Evolutionary conservation across 83 land plant species (phyloP).

Genomic region (Diphasiastrum complanatum): DNA sequence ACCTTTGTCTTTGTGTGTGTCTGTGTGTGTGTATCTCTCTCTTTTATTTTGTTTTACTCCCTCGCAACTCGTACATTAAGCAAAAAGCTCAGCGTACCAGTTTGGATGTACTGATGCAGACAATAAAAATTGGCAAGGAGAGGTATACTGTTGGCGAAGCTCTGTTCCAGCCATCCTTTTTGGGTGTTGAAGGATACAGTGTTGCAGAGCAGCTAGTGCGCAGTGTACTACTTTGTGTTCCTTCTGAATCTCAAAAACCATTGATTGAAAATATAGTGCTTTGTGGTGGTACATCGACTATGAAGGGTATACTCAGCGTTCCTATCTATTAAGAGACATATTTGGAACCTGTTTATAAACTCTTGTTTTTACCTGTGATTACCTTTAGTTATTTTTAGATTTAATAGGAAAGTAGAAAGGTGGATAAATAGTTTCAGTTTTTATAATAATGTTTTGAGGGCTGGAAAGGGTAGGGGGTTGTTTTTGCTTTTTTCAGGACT

Average conservation of each 20-base stretch:
- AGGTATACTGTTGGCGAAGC: constrained; percentile 88
- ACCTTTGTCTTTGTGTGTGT: too few relatives aligned
- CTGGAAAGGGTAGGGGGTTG: too few relatives aligned
- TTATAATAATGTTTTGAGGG: too few relatives aligned
- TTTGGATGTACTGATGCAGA: constrained; percentile 28
- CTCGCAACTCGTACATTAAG: neutral
- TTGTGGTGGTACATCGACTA: constrained; percentile 80
- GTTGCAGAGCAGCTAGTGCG: constrained; percentile 88
- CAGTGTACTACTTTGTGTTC: constrained; percentile 57
- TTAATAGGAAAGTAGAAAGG: too few relatives aligned
- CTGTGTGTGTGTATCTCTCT: neutral
- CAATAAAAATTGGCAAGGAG: constrained; percentile 75
- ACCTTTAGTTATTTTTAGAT: too few relatives aligned
- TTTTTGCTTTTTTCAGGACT: too few relatives aligned
- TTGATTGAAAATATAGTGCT: constrained; percentile 86
- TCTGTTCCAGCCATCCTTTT: constrained; percentile 74
- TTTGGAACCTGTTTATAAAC: neutral
- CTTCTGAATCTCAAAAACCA: constrained; percentile 83
- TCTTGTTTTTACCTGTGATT: neutral
- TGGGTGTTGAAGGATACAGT: constrained; percentile 80
- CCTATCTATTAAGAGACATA: neutral
- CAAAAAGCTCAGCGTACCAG: neutral
- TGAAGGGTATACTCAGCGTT: constrained; percentile 44
- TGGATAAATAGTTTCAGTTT: too few relatives aligned
- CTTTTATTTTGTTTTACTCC: neutral